Evolutionary conservation across 352 stramenopile species (phyloP).

Genomic region (Blastocystis sp.): DNA sequence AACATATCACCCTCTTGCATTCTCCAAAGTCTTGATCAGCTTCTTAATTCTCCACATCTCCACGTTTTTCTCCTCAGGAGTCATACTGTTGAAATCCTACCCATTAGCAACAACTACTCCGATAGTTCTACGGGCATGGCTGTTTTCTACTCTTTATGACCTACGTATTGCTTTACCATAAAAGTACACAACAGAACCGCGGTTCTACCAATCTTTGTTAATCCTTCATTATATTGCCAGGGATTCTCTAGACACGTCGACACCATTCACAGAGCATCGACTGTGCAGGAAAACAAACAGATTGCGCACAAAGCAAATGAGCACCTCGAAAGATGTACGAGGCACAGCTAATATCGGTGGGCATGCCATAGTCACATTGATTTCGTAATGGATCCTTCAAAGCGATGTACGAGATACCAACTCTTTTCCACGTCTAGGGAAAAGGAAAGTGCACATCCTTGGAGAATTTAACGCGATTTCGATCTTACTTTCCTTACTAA

Average conservation of each 20-base stretch:
- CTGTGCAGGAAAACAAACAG: not conserved
- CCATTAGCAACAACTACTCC: not conserved
- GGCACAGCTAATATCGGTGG: not conserved
- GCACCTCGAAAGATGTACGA: not conserved
- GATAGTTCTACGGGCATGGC: not conserved
- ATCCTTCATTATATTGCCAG: not conserved
- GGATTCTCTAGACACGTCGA: not conserved
- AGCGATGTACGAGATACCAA: not conserved
- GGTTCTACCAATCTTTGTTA: not conserved
- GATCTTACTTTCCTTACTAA: not conserved
- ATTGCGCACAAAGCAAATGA: not conserved
- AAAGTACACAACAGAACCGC: not conserved
- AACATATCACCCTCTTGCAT: conserved; percentile 72
- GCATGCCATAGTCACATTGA: not conserved
- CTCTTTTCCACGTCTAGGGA: not conserved
- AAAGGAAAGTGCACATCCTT: not conserved
- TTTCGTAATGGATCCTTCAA: not conserved
- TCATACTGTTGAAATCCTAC: conserved; percentile 46
- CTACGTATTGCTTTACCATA: not conserved
- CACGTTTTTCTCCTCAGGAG: conserved; percentile 81
- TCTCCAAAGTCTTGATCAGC: conserved; percentile 86
- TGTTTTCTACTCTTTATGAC: not conserved
- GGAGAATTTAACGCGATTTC: not conserved
- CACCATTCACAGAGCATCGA: not conserved
- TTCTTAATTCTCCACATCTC: conserved; percentile 99